Percentiles rank a stretch among this genome's conserved stretches.
Evolutionary conservation across 2,329 filamentous ascomycete species (phyloP).

Genomic region (Fusarium nelsonii): DNA sequence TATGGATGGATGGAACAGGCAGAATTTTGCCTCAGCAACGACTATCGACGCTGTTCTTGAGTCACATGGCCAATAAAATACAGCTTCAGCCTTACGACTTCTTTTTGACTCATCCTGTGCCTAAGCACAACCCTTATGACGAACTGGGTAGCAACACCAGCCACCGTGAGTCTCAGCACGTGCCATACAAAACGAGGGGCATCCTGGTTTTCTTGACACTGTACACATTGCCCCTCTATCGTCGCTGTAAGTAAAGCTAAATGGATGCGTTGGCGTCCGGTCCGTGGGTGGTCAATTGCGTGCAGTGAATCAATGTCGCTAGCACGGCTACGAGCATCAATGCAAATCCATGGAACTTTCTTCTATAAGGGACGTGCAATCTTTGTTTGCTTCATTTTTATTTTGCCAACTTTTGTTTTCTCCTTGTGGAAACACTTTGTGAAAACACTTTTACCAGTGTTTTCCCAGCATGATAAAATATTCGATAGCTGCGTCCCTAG

Average conservation of each 20-base stretch:
- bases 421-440: conserved; percentile 3
- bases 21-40: background rate
- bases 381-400: background rate
- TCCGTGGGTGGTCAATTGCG: conserved; percentile 21
- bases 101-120: conserved; percentile 1
- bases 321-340: conserved; percentile 22
- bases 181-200: conserved; percentile 32
- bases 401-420: conserved; percentile 5
- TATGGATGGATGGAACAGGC: conserved; percentile 1
- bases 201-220: conserved; percentile 30
- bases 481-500: conserved; percentile 8
- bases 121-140: conserved; percentile 15
- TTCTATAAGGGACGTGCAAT: conserved; percentile 26
- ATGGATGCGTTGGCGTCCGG: conserved; percentile 16
- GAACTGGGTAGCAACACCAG: conserved; percentile 25
- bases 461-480: conserved; percentile 30
- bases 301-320: conserved; percentile 34
- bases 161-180: conserved; percentile 31
- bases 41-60: no score
- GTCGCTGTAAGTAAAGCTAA: conserved; percentile 20
- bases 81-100: conserved; percentile 8
- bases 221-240: conserved; percentile 40
- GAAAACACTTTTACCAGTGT: background rate
- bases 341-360: conserved; percentile 21
- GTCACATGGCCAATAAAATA: background rate